These are phyloP conservation scores for Spiraea crenata DNA, from an alignment of 331 rosid species.

Conservation along the genomic window DNA sequence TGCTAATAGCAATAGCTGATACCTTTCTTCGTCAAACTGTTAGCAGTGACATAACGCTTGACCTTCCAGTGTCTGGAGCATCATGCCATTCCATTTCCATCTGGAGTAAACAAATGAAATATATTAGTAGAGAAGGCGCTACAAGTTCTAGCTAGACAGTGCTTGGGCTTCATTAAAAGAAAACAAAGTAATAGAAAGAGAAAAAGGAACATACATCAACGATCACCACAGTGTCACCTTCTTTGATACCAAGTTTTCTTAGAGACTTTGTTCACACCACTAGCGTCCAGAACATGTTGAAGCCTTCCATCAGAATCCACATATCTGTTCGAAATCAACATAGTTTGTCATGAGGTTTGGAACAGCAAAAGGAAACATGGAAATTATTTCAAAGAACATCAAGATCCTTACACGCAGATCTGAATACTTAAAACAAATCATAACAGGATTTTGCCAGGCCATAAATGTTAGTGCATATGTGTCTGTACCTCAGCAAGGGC, in stretches of 20 bases:
- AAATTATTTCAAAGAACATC: not conserved
- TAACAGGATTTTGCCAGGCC: not conserved
- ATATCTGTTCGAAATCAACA: conserved; percentile 47
- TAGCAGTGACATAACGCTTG: conserved; percentile 19
- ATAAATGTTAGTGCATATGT: not conserved
- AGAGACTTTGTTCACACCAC: conserved; percentile 88
- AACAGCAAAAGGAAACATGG: conserved; percentile 1
- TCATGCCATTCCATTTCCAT: conserved; percentile 95
- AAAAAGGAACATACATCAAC: conserved; percentile 62
- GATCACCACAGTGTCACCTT: conserved; percentile 76
- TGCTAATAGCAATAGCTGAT: no score
- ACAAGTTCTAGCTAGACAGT: conserved; percentile 2
- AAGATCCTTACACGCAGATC: not conserved
- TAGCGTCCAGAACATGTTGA: conserved; percentile 93
- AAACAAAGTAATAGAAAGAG: conserved; percentile 13
- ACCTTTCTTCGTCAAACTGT: conserved; percentile 25
- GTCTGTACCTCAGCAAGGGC: conserved; percentile 79
- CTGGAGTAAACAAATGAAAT: conserved; percentile 43
- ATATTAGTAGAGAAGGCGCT: conserved; percentile 15
- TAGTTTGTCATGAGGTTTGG: conserved; percentile 19
- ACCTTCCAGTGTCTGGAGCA: conserved; percentile 36
- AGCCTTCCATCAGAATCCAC: conserved; percentile 88
- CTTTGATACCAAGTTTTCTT: conserved; percentile 70
- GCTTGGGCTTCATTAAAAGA: not conserved
- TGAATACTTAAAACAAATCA: not conserved